phyloP scores from a whole-genome alignment of 1,284 basidiomycete genomes.

The Pseudozyma thailandica region DNA sequence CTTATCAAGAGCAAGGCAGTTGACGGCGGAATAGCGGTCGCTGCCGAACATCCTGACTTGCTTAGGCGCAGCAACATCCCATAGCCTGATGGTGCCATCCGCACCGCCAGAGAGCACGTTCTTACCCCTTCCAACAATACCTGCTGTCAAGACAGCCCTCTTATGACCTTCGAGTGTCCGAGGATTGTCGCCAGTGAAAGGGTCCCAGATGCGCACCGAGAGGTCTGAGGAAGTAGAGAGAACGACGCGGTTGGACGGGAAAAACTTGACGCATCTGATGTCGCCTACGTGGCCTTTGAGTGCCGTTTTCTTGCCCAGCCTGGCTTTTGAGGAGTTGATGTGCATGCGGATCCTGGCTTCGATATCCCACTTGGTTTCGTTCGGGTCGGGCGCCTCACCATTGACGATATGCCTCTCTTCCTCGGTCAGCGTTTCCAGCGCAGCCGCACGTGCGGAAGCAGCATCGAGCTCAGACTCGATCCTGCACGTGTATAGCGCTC shows the following conservation, averaged over 20 bases:
- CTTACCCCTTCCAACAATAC: constrained; percentile 75
- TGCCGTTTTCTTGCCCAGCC: constrained; percentile 20
- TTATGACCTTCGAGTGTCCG: constrained; percentile 78
- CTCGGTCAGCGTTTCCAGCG: constrained; percentile 14
- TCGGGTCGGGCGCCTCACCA: constrained; percentile 21
- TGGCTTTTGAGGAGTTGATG: constrained; percentile 18
- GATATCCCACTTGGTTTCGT: constrained; percentile 35
- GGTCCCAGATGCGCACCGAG: constrained; percentile 74
- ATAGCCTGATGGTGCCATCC: constrained; percentile 78
- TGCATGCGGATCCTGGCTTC: constrained; percentile 34
- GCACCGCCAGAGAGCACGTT: constrained; percentile 74
- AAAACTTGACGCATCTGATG: constrained; percentile 54
- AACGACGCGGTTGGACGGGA: constrained; percentile 68
- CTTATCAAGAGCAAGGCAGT: constrained; percentile 69
- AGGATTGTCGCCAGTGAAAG: constrained; percentile 70
- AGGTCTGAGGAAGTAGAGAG: constrained; percentile 77
- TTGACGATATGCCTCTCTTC: constrained; percentile 20
- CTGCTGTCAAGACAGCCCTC: constrained; percentile 72
- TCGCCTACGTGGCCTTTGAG: constrained; percentile 61
- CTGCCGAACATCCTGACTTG: constrained; percentile 63
- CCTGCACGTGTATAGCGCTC: constrained; percentile 32
- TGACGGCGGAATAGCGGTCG: constrained; percentile 70
- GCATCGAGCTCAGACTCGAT: constrained; percentile 16
- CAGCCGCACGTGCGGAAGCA: constrained; percentile 1
- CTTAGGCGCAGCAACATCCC: constrained; percentile 77